Percentiles rank a stretch among this genome's conserved stretches.
These are phyloP conservation scores for Fusarium denticulatum DNA, from an alignment of 2,329 filamentous ascomycete genomes.

Conservation along the genomic window DNA sequence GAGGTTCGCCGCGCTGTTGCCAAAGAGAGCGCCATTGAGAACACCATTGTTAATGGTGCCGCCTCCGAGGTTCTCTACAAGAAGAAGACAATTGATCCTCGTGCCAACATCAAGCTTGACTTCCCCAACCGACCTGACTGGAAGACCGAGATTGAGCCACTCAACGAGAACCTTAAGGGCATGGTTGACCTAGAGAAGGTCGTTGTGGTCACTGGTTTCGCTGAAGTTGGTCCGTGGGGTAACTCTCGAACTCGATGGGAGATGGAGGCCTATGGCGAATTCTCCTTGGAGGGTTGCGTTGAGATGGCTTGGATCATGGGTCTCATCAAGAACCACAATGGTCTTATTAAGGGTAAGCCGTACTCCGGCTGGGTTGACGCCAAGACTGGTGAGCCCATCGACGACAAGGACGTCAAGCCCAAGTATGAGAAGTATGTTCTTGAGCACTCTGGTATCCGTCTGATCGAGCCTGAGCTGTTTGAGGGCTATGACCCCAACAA, in stretches of 20 bases:
- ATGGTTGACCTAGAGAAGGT: slow-evolving; percentile 99
- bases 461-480: slow-evolving; percentile 98
- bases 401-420: slow-evolving; percentile 96
- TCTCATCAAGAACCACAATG: slow-evolving; percentile 98
- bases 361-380: slow-evolving; percentile 97
- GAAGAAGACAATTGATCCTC: slow-evolving; percentile 90
- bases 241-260: slow-evolving; percentile 98
- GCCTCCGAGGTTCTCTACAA: slow-evolving; percentile 92
- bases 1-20: slow-evolving; percentile 93
- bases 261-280: slow-evolving; percentile 97
- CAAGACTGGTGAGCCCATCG: slow-evolving; percentile 93
- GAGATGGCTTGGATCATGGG: slow-evolving; percentile 99
- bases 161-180: slow-evolving; percentile 88
- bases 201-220: slow-evolving; percentile 95
- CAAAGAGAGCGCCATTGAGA: slow-evolving; percentile 95
- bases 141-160: slow-evolving; percentile 88
- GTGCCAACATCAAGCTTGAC: slow-evolving; percentile 97
- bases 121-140: slow-evolving; percentile 92
- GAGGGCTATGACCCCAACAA: slow-evolving; percentile 97
- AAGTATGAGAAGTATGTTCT: slow-evolving; percentile 98
- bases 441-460: slow-evolving; percentile 95
- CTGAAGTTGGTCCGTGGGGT: slow-evolving; percentile 97
- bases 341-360: slow-evolving; percentile 91
- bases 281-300: slow-evolving; percentile 96
- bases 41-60: slow-evolving; percentile 96